These are phyloP conservation scores for Penicillium malachiteum DNA, from an alignment of 495 filamentous ascomycete species.

Conservation along the genomic window DNA sequence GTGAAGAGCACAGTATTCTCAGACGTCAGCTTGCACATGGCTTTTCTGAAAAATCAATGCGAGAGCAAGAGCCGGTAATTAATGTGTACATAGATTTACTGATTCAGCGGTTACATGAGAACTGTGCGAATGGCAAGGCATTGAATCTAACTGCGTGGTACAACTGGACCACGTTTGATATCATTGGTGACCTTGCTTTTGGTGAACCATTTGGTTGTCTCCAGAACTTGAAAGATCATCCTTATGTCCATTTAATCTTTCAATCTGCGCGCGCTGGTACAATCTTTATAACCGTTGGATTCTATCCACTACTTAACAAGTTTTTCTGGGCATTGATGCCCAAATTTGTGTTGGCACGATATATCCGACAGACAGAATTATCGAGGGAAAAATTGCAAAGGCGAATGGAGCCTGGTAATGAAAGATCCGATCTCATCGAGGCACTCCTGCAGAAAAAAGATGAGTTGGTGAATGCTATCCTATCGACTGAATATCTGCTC, in stretches of 20 bases:
- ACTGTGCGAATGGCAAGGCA: not conserved
- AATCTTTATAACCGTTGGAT: slow-evolving; percentile 18
- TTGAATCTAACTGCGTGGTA: slow-evolving; percentile 29
- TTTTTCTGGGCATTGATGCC: slow-evolving; percentile 3
- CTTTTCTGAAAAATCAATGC: slow-evolving; percentile 48
- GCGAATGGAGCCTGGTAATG: slow-evolving; percentile 15
- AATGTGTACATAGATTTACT: slow-evolving; percentile 37
- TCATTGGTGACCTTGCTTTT: slow-evolving; percentile 48
- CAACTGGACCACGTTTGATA: slow-evolving; percentile 48
- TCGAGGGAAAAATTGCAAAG: slow-evolving; percentile 21
- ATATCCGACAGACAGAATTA: slow-evolving; percentile 13
- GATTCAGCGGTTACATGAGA: slow-evolving; percentile 24
- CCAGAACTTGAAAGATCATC: slow-evolving; percentile 38
- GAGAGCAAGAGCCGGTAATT: slow-evolving; percentile 37
- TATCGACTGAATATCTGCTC: not conserved
- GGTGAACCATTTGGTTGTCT: slow-evolving; percentile 52
- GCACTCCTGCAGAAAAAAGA: slow-evolving; percentile 23
- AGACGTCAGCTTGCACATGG: slow-evolving; percentile 43
- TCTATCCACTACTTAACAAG: slow-evolving; percentile 28
- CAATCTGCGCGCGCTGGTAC: slow-evolving; percentile 29
- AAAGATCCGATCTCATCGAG: slow-evolving; percentile 26
- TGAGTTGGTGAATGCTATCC: not conserved
- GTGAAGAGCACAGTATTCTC: slow-evolving; percentile 22
- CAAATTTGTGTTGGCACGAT: slow-evolving; percentile 1
- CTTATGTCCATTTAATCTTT: slow-evolving; percentile 45